Evolutionary conservation across 163 green algal genomes (phyloP).

Genomic region (Scenedesmus sp.): DNA sequence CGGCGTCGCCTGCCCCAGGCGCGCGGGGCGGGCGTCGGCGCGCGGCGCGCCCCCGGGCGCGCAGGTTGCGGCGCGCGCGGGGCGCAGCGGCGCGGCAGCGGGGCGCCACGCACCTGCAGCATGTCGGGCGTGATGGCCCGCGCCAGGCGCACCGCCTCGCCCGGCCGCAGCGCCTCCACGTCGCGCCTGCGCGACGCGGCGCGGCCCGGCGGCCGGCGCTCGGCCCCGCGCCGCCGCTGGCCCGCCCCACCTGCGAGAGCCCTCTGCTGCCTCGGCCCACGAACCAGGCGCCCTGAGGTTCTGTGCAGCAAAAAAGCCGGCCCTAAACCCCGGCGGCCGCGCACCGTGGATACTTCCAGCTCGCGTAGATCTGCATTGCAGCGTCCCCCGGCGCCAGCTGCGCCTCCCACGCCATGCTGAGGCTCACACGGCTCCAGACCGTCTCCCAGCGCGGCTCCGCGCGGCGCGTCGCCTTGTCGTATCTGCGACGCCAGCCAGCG

Average conservation of each 20-base stretch:
- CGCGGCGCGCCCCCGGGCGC: too few relatives aligned
- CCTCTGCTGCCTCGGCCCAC: too few relatives aligned
- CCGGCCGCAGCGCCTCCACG: conserved; percentile 26
- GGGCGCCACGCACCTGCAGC: conserved; percentile 19
- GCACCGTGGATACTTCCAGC: conserved; percentile 42
- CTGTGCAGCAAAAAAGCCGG: too few relatives aligned
- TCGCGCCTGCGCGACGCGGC: conserved; percentile 18
- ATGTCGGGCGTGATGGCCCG: conserved; percentile 43
- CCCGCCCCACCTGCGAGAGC: too few relatives aligned
- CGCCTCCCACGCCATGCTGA: conserved; percentile 19
- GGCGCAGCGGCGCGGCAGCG: too few relatives aligned
- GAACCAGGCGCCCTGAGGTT: too few relatives aligned
- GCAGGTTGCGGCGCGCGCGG: too few relatives aligned
- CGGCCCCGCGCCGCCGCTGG: too few relatives aligned
- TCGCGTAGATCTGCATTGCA: conserved; percentile 40
- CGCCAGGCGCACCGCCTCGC: not conserved
- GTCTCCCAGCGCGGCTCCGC: conserved; percentile 39
- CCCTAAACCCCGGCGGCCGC: too few relatives aligned
- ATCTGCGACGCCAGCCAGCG: not conserved
- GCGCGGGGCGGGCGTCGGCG: not conserved
- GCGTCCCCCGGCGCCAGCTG: conserved; percentile 23
- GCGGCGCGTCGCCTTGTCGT: not conserved
- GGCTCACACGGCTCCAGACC: conserved; percentile 21
- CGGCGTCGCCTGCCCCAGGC: not conserved
- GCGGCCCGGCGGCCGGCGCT: too few relatives aligned